Conservation (phyloP, 345 rosid genomes). For the Salix purpurea region DNA sequence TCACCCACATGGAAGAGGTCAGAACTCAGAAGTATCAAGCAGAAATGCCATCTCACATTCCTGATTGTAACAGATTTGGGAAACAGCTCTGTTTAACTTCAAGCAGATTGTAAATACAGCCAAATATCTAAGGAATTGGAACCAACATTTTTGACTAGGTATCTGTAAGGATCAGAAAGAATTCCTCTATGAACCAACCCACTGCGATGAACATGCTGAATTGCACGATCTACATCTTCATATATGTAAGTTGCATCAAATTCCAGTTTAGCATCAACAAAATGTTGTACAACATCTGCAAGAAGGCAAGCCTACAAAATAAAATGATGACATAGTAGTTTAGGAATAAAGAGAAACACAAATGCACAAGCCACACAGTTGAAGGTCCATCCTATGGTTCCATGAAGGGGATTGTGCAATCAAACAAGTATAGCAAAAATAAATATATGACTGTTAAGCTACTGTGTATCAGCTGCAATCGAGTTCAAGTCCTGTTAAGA, state of each 20-base stretch:
- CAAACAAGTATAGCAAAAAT: not conserved
- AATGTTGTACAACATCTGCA: conserved; percentile 88
- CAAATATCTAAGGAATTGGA: not conserved
- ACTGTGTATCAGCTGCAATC: not conserved
- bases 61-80: not conserved
- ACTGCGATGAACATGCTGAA: conserved; percentile 92
- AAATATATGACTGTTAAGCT: not conserved
- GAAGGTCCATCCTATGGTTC: not conserved
- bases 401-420: not conserved
- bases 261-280: conserved; percentile 89
- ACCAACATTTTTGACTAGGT: conserved; percentile 77
- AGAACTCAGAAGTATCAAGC: conserved; percentile 3
- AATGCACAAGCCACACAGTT: not conserved
- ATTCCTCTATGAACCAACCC: conserved; percentile 89
- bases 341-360: not conserved
- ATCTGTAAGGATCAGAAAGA: conserved; percentile 75
- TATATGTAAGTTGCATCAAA: conserved; percentile 91
- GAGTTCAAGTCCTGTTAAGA: not conserved
- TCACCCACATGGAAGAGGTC: conserved; percentile 3
- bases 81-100: not conserved
- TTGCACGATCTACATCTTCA: conserved; percentile 86
- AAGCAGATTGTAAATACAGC: not conserved
- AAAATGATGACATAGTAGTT: not conserved
- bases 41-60: conserved; percentile 2
- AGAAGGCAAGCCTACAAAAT: conserved; percentile 76